Conservation (phyloP, 805 yeast genomes). For the Ogataea trehaloabstinens region DNA sequence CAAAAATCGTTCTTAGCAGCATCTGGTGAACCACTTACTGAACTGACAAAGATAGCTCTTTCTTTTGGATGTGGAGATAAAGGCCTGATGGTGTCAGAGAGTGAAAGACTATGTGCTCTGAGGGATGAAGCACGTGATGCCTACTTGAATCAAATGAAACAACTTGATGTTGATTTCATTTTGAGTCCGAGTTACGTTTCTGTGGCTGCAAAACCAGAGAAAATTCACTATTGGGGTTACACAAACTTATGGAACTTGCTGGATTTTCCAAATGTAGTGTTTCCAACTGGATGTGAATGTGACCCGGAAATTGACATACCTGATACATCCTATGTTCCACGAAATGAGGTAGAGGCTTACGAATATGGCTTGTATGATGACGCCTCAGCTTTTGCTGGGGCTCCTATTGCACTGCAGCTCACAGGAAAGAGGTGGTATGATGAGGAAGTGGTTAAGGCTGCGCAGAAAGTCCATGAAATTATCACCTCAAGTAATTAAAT, state of each 20-base stretch:
- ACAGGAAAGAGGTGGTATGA: slow-evolving; percentile 51
- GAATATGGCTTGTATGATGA: slow-evolving; percentile 33
- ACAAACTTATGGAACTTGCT: slow-evolving; percentile 66
- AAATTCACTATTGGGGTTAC: slow-evolving; percentile 69
- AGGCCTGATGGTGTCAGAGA: slow-evolving; percentile 43
- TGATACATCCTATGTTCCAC: slow-evolving; percentile 15
- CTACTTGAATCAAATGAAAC: slow-evolving; percentile 47
- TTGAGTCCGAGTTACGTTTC: slow-evolving; percentile 61
- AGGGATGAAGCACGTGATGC: slow-evolving; percentile 55
- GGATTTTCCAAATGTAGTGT: slow-evolving; percentile 60
- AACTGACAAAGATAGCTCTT: slow-evolving; percentile 52
- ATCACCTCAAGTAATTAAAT: slow-evolving; percentile 7
- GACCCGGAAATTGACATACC: slow-evolving; percentile 31
- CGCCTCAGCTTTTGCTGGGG: slow-evolving; percentile 38
- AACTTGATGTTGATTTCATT: slow-evolving; percentile 55
- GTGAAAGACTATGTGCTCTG: slow-evolving; percentile 42
- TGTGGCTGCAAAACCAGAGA: slow-evolving; percentile 63
- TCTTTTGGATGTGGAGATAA: slow-evolving; percentile 55
- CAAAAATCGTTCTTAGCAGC: slow-evolving; percentile 44
- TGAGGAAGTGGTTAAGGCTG: slow-evolving; percentile 46
- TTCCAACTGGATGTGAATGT: slow-evolving; percentile 56
- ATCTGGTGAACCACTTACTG: slow-evolving; percentile 66
- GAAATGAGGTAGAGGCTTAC: slow-evolving; percentile 28
- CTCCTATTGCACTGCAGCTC: slow-evolving; percentile 51
- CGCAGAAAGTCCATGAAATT: slow-evolving; percentile 38